These are phyloP conservation scores for Lichtheimia hyalospora DNA, from an alignment of 371 early-diverging fungal species.

Conservation along the genomic window DNA sequence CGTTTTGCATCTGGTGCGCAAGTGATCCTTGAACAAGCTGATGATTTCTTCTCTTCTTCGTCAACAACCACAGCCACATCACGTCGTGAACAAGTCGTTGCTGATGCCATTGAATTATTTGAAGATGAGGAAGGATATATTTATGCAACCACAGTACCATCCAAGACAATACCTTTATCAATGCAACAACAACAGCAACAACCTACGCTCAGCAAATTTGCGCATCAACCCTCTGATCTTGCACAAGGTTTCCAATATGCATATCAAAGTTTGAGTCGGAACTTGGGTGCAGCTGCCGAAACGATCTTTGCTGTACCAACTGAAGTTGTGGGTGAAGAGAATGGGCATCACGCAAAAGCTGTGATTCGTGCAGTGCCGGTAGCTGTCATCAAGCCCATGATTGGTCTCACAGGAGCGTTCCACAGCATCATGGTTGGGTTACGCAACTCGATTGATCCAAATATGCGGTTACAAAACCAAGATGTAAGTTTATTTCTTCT, in stretches of 20 bases:
- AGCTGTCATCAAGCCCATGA: constrained; percentile 94
- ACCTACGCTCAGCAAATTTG: constrained; percentile 64
- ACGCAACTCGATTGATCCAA: constrained; percentile 88
- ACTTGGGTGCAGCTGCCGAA: constrained; percentile 78
- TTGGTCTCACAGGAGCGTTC: constrained; percentile 92
- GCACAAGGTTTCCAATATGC: constrained; percentile 86
- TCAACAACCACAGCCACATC: constrained; percentile 3
- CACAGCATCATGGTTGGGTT: constrained; percentile 91
- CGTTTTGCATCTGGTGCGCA: constrained; percentile 90
- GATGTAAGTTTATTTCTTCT: constrained; percentile 57
- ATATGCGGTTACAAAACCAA: constrained; percentile 73
- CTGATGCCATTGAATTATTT: constrained; percentile 7
- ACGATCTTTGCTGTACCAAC: constrained; percentile 91
- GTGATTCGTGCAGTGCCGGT: constrained; percentile 92
- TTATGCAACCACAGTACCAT: constrained; percentile 5
- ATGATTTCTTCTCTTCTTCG: constrained; percentile 62
- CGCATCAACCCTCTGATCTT: constrained; percentile 81
- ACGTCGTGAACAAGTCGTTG: constrained; percentile 10
- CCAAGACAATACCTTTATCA: not conserved
- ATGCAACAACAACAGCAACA: not conserved
- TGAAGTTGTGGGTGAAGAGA: constrained; percentile 69
- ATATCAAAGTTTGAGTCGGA: constrained; percentile 74
- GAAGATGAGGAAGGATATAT: constrained; percentile 12
- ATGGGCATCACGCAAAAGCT: constrained; percentile 57
- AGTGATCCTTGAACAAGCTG: constrained; percentile 88